Base-by-base conservation (phyloP, 768 basidiomycete species). In the Amanita polypyramis region DNA sequence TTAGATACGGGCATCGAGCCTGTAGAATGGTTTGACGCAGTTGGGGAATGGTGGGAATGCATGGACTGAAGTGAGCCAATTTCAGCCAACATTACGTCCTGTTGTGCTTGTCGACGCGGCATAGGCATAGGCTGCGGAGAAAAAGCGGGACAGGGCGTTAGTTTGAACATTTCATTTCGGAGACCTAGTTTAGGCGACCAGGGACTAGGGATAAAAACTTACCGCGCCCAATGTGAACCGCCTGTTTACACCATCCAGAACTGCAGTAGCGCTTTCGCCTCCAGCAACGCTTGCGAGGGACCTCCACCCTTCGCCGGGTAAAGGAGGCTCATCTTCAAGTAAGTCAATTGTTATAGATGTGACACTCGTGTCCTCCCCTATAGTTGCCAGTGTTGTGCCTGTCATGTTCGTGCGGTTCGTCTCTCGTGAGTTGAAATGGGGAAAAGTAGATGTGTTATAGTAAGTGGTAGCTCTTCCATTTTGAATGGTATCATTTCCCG, bases 241-340 rank as follows among this genome's bases (percentile, higher is more conserved):
- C 32, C 72, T 67, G 17, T 49, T 15, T 35, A 29, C n/a, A 32
- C 64, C 65, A 47, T 62, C 52, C 43, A 63, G 56, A 42, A 56
- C 58, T 23, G 58, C 45, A 25, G 51, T 55, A 43, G 37, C 49
- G 49, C 57, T 53, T 4, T 51, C 51, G 35, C 47, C 45, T 36
- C 60, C 61, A 3, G 60, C 48, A 15, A 64, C 65, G 30, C 69
- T 57, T 7, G 78, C 66, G 51, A 85, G 65, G 9, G 67, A 66
- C 50, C 76, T 68, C 85, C 85, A 87, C 4, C 74, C 66, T 47
- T 74, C 75, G 15, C 70, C 70, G 20, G 84, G 77, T 47, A 58
- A 58, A 2, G 85, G 85, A 6, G 85, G 85, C 19, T 71, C 79
- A 29, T 85, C 80, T 51, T 88, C 85, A 12, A 85, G 64, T 4